phyloP scores from a whole-genome alignment of 768 basidiomycete species.

The Mycena metata region DNA sequence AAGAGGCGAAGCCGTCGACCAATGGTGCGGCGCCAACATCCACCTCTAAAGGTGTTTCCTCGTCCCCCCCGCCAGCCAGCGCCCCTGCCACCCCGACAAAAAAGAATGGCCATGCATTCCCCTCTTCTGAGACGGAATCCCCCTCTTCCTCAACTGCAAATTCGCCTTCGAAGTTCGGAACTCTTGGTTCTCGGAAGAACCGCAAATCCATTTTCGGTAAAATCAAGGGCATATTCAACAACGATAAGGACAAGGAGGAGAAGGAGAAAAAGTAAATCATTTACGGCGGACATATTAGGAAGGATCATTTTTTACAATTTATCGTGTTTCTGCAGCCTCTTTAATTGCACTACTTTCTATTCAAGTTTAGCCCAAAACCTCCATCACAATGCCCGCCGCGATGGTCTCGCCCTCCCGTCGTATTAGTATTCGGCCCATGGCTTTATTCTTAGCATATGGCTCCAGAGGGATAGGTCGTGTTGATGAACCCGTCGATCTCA shows the following conservation, averaged over 20 bases:
- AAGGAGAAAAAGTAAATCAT: conserved; percentile 44
- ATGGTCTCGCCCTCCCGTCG: conserved; percentile 94
- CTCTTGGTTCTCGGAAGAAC: conserved; percentile 61
- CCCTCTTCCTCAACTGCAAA: conserved; percentile 38
- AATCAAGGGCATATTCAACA: conserved; percentile 65
- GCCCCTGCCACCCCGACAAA: conserved; percentile 41
- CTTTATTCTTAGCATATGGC: conserved; percentile 88
- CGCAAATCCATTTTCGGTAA: conserved; percentile 66
- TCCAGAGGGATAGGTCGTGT: conserved; percentile 85
- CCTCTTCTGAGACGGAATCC: conserved; percentile 40
- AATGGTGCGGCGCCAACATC: conserved; percentile 8
- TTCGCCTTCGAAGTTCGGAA: conserved; percentile 53
- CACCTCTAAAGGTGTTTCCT: not conserved
- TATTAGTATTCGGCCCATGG: conserved; percentile 94
- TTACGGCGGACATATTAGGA: not conserved
- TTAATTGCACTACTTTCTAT: not conserved
- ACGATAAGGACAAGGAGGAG: conserved; percentile 57
- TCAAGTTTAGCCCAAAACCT: conserved; percentile 49
- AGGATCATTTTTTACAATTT: not conserved
- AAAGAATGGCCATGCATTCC: conserved; percentile 43
- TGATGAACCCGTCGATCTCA: conserved; percentile 67
- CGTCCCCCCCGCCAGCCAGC: conserved; percentile 36
- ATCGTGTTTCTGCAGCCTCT: conserved; percentile 1
- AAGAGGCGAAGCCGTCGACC: not conserved
- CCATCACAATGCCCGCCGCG: conserved; percentile 77